Base-by-base conservation (phyloP, 352 stramenopile genomes). In the Phytopythium kandeliae region DNA sequence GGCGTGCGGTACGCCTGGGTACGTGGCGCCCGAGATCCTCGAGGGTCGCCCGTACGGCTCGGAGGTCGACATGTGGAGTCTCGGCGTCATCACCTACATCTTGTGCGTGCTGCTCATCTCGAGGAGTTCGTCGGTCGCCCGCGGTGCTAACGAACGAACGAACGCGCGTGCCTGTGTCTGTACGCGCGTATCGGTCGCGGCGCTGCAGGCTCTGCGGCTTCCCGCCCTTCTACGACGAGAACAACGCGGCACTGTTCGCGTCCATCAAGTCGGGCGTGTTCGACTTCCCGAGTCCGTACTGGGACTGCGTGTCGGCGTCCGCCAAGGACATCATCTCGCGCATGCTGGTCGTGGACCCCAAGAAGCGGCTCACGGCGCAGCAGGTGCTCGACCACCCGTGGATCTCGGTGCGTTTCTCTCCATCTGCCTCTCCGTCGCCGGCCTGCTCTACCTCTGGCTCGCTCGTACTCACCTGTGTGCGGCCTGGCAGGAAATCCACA, bases 11-110 rank as follows among this genome's bases (percentile, higher is more conserved):
- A 99, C 95, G 35, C 95, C 95, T 0, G 95, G 95, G 2, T 99
- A 98, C 71, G 93, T 98, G 8, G 96, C 96, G 1, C 93, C 96
- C 0, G 96, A 99, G 76, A 98, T 99, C 69, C 66, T 99, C 25
- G 78, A 96, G 58, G 88, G 91, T 7, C 76, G 86, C 19, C 72
- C 81, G 28, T 99, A 99, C 65, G 91, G 91, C 55, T 84, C 74
- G 10, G 90, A 98, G 69, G 89, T 97, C 8, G 95, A 98, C 67
- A 87, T 98, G 50, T 98, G 94, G 93, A 95, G 74, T 69, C 74
- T 99, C 24, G 96, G 96, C 16, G 94, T 99, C 33, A 99, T 99
- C 70, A 67, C 95, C 3, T 99, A 98, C 79, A 96, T 96, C 51
- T 45, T 96, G 60, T 76, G 45, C 31, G 59, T 58, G 2, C 37